Base-by-base conservation (phyloP, 257 asterid species). In the Sherardia arvensis region DNA sequence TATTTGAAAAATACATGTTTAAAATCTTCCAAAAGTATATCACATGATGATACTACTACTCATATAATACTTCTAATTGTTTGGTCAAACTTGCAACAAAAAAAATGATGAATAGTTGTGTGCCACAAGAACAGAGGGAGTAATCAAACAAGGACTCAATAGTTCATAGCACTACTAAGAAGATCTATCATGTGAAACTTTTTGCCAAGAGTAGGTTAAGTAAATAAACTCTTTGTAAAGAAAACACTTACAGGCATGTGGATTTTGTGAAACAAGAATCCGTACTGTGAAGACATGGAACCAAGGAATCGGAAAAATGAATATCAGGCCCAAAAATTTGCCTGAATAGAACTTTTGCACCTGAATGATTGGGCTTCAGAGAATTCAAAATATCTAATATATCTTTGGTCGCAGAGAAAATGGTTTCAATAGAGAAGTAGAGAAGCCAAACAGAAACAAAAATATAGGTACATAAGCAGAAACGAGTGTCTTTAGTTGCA, bases 241-340 rank as follows among this genome's bases (percentile, higher is more conserved):
- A 32, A 8, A 56, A 53, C 74, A 77, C 95, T 90, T 82, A 93
- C 99, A 85, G 74, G 76, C 97, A 93, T 62, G 75, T 66, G 73
- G 93, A 76, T 77, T 61, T 65, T 54, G 43, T 64, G 65, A 58
- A 73, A 71, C 68, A 70, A 64, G 77, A 73, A 55, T 67, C 54
- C 61, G 66, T 47, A 65, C 68, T 56, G 67, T 78, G 91, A 67
- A 59, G 48, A 74, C 87, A 83, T 34, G 74, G 68, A 58, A 40
- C 26, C 53, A 74, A 26, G 66, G 67, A 78, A 62, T 73, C 64
- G 69, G 73, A 64, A 68, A 48, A 61, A 61, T 69, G 70, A 49
- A 65, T 54, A 63, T 72, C 74, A 69, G 65, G 57, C 61, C 85
- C 84, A 71, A 93, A 87, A 70, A 93, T 87, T 54, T 76, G 77